phyloP scores from a whole-genome alignment of 169 alveolate species.

The Cystoisospora suis region DNA sequence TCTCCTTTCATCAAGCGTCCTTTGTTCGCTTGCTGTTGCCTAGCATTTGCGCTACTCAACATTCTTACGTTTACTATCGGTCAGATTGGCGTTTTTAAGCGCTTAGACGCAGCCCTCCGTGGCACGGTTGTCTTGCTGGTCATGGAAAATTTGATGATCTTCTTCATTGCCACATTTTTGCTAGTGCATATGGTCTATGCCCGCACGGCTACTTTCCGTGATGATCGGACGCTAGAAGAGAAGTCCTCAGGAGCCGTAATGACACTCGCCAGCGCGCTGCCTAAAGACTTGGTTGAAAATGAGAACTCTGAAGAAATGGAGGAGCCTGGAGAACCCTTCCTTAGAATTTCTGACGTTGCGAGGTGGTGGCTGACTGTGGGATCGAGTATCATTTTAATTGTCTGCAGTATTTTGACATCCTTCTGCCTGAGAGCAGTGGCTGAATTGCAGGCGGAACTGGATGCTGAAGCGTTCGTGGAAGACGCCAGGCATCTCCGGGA shows the following conservation, averaged over 20 bases:
- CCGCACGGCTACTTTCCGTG: neutral
- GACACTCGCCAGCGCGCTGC: neutral
- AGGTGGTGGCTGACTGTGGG: neutral
- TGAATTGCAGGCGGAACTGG: slow-evolving; percentile 36
- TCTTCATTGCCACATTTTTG: neutral
- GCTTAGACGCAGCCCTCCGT: slow-evolving; percentile 37
- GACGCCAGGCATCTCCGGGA: slow-evolving; percentile 10
- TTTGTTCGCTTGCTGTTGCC: neutral
- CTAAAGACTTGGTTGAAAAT: neutral
- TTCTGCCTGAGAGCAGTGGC: slow-evolving; percentile 36
- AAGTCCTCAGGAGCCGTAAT: neutral
- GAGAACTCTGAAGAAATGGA: neutral
- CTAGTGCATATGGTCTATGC: neutral
- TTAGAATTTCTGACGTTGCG: neutral
- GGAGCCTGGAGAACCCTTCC: neutral
- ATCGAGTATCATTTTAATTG: neutral
- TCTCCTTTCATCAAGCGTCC: slow-evolving; percentile 17
- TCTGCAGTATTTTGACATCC: neutral
- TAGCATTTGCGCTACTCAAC: slow-evolving; percentile 19
- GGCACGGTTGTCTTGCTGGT: slow-evolving; percentile 34
- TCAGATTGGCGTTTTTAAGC: slow-evolving; percentile 2
- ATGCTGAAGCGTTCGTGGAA: slow-evolving; percentile 40
- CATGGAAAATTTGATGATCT: slow-evolving; percentile 31
- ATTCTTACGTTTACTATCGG: slow-evolving; percentile 6
- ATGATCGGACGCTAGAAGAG: neutral